These are phyloP conservation scores for Candida frijolesensis DNA, from an alignment of 1,139 yeast genomes.

Conservation along the genomic window DNA sequence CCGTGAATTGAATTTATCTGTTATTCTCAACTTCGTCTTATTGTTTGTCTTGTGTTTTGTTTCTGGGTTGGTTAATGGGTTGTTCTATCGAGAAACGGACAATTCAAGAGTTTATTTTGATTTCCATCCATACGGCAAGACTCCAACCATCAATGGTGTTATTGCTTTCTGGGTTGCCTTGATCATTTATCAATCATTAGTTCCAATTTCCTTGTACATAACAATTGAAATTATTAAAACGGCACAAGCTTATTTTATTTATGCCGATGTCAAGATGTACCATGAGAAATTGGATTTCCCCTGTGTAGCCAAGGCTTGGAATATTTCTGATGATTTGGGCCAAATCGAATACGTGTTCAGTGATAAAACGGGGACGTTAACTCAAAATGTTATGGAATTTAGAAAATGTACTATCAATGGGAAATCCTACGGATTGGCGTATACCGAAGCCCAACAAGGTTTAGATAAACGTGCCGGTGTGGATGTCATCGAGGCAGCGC, in stretches of 20 bases:
- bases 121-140: constrained; percentile 45
- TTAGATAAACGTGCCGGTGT: constrained; percentile 85
- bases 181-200: constrained; percentile 86
- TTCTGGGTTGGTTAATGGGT: constrained; percentile 82
- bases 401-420: constrained; percentile 91
- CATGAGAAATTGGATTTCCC: constrained; percentile 86
- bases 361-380: constrained; percentile 95
- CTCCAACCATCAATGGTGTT: constrained; percentile 78
- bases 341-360: constrained; percentile 95
- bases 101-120: constrained; percentile 74
- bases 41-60: constrained; percentile 79
- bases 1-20: constrained; percentile 79
- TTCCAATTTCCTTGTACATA: constrained; percentile 92
- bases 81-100: constrained; percentile 55
- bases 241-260: constrained; percentile 90
- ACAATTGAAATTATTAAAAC: constrained; percentile 95
- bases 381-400: constrained; percentile 97
- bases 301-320: constrained; percentile 96
- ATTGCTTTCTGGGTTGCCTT: constrained; percentile 87
- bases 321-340: constrained; percentile 94
- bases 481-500: constrained; percentile 70
- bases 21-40: constrained; percentile 72
- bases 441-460: constrained; percentile 95
- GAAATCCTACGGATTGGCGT: constrained; percentile 86
- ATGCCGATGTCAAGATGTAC: constrained; percentile 85